These are phyloP conservation scores for Phaeoacremonium minimum DNA, from an alignment of 2,329 filamentous ascomycete genomes.

Conservation along the genomic window DNA sequence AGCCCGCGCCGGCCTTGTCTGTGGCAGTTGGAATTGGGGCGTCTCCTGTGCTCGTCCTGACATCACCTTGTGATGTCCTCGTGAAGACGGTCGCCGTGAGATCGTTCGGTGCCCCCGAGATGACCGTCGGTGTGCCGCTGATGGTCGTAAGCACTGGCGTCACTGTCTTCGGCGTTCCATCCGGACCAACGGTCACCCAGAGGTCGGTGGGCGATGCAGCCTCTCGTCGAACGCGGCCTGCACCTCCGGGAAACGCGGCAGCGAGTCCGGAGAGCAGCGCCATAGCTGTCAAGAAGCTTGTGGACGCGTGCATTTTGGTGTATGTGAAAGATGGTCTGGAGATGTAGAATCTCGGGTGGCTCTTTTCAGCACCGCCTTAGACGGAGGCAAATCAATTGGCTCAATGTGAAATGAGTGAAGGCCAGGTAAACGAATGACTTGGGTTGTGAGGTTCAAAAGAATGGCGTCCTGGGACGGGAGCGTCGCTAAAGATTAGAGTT, in stretches of 20 bases:
- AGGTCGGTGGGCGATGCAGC: constrained; percentile 25
- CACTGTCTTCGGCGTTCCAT: constrained; percentile 41
- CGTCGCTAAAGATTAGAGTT: too few species aligned
- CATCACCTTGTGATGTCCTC: constrained; percentile 21
- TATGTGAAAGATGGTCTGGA: too few species aligned
- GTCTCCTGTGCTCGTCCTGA: constrained; percentile 31
- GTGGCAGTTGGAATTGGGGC: constrained; percentile 40
- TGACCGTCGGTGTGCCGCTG: constrained; percentile 36
- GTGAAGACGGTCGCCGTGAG: constrained; percentile 30
- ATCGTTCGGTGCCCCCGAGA: constrained; percentile 34
- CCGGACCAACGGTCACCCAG: constrained; percentile 48
- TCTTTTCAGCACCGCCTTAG: too few species aligned
- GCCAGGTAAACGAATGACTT: too few species aligned
- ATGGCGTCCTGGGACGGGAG: too few species aligned
- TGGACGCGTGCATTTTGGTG: constrained; percentile 1
- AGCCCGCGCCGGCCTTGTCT: constrained; percentile 35
- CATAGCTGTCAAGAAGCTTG: constrained; percentile 6
- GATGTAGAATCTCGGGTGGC: too few species aligned
- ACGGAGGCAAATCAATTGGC: too few species aligned
- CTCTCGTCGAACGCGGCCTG: constrained; percentile 3
- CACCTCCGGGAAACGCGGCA: constrained; percentile 3
- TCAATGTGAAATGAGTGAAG: too few species aligned
- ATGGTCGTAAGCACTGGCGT: constrained; percentile 44
- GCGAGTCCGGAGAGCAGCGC: constrained; percentile 5
- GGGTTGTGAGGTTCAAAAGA: too few species aligned